Evolutionary conservation across 2,329 filamentous ascomycete species (phyloP), one percentile per base, ranked within the genome.

Genomic region (Diaporthe amygdali): DNA sequence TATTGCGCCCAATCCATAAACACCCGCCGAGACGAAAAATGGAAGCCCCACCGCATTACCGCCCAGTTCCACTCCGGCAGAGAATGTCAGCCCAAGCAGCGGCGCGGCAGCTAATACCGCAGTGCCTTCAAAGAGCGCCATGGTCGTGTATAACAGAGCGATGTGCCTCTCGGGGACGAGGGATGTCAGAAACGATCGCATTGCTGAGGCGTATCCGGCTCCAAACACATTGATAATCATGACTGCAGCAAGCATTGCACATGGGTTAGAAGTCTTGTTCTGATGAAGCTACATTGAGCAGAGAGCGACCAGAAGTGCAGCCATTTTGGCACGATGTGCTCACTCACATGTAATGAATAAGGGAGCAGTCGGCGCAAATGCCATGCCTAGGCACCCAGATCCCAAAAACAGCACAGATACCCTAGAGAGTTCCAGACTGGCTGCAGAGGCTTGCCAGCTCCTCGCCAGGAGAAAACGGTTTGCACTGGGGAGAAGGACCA

Each of bases 51-150:
- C 34, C 30, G 64, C 64, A 8, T 59, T 17, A 15, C 64, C 71
- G 3, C 69, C 71, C 27, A 47, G 32, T 30, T 66, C 52, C 30
- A 73, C 39, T 2, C 71, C 71, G 41, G 22, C 44, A 32, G 71
- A 68, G 47, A 73, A 71, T 5, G 71, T 61, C 27, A 71, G 54
- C 2, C 63, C 68, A 15, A 73, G 64, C 12, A 73, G 34, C 10
- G 69, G 46, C 10, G 71, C 49, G 10, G 64, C 54, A 14, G 41
- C 34, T 6, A 73, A 47, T 20, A 39, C 49, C 20, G 63, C 47
- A 6, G 71, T n/a, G n/a, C 71, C 69, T 32, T 73, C 71, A 22
- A 73, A 73, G 10, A 73, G 47, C 20, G 71, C 68, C 54, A 73
- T 71, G 12, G 71, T 73, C 5, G 71, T 73, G 56, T 61, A 73